Conservation (phyloP, 345 rosid species). For the Acer saccharum region DNA sequence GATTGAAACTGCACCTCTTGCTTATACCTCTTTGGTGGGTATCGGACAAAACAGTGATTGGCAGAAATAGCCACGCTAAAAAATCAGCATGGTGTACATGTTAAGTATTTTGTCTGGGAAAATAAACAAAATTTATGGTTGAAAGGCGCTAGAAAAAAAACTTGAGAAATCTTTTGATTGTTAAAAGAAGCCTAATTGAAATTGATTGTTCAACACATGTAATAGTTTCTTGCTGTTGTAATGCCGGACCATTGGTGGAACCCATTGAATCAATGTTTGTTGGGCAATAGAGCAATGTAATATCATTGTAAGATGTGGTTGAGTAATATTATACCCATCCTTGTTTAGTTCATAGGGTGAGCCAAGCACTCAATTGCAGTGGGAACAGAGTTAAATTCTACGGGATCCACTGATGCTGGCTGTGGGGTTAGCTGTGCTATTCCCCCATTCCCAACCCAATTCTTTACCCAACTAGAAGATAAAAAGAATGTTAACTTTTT, state of each 20-base stretch:
- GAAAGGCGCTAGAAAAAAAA: not conserved
- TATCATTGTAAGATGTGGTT: not conserved
- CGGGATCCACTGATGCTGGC: not conserved
- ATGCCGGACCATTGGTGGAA: not conserved
- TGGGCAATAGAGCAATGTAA: not conserved
- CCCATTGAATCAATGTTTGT: not conserved
- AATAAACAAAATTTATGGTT: not conserved
- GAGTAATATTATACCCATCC: not conserved
- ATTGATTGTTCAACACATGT: not conserved
- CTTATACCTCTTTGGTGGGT: not conserved
- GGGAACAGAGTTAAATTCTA: not conserved
- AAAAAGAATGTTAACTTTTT: not conserved
- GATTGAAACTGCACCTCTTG: not conserved
- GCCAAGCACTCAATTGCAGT: not conserved
- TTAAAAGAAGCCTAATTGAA: not conserved
- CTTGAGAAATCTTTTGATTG: too few relatives aligned
- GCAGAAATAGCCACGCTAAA: not conserved
- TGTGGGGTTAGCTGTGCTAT: not conserved
- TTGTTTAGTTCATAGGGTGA: not conserved
- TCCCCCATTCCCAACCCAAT: not conserved
- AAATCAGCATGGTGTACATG: not conserved
- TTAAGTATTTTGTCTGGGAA: not conserved
- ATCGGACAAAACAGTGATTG: too few relatives aligned
- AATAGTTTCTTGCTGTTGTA: not conserved
- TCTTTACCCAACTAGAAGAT: not conserved